Percentiles rank a stretch among this genome's conserved stretches.
phyloP scores from a whole-genome alignment of 495 filamentous ascomycete species.

The Tuber indicum region DNA sequence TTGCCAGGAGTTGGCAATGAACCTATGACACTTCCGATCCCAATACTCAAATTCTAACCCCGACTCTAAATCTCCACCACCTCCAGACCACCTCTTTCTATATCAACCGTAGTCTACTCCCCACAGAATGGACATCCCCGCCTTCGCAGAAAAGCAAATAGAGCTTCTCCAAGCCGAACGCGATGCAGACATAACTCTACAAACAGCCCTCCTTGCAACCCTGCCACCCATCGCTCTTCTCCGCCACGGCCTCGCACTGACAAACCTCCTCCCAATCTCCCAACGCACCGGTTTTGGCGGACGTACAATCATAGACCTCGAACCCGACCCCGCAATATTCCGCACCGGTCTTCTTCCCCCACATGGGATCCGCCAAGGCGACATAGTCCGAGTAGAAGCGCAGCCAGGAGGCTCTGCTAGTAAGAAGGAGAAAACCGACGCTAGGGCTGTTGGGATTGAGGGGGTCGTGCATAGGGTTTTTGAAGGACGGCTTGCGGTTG shows the following conservation, averaged over 20 bases:
- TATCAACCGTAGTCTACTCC: neutral
- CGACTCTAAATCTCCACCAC: neutral
- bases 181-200: constrained; percentile 67
- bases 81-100: constrained; percentile 37
- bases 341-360: constrained; percentile 55
- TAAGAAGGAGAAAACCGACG: constrained; percentile 62
- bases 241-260: constrained; percentile 79
- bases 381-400: constrained; percentile 76
- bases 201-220: constrained; percentile 60
- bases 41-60: neutral
- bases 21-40: neutral
- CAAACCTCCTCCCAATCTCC: constrained; percentile 65
- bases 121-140: constrained; percentile 54
- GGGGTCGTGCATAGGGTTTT: constrained; percentile 73
- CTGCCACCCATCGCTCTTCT: constrained; percentile 68
- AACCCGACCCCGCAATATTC: constrained; percentile 61
- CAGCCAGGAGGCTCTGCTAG: constrained; percentile 63
- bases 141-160: constrained; percentile 75
- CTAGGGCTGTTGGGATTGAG: constrained; percentile 59
- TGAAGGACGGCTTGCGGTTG: constrained; percentile 56
- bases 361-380: constrained; percentile 79
- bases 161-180: constrained; percentile 71
- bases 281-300: constrained; percentile 90
- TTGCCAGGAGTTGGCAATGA: neutral
- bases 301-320: constrained; percentile 75